Evolutionary conservation across 768 basidiomycete species (phyloP).

Genomic region (Phlebiopsis flavidoalba): DNA sequence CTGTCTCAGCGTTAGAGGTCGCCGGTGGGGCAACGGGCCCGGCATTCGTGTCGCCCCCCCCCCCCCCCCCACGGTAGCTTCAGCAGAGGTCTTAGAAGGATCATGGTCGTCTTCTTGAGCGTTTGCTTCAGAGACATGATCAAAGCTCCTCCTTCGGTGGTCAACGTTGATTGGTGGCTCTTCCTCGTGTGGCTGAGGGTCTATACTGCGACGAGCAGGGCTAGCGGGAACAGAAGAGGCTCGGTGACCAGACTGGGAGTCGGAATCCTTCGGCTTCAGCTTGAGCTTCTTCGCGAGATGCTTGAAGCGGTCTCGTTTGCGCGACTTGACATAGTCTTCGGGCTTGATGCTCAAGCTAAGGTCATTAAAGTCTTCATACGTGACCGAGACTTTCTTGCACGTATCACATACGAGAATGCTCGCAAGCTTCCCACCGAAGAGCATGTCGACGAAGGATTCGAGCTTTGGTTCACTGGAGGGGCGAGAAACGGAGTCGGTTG

Average conservation of each 20-base stretch:
- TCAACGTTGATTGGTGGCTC: constrained; percentile 32
- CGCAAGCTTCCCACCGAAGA: constrained; percentile 86
- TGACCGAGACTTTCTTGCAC: constrained; percentile 91
- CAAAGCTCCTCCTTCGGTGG: constrained; percentile 39
- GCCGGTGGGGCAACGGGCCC: neutral
- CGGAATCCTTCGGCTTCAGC: constrained; percentile 13
- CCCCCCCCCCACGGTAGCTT: constrained; percentile 6
- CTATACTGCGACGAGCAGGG: constrained; percentile 27
- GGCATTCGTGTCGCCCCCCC: constrained; percentile 5
- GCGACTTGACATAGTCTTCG: constrained; percentile 67
- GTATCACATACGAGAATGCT: constrained; percentile 91
- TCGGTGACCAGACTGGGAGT: constrained; percentile 23
- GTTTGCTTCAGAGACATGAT: constrained; percentile 21
- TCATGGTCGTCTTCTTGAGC: constrained; percentile 2
- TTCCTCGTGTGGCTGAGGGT: constrained; percentile 34
- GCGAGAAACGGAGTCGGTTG: constrained; percentile 4
- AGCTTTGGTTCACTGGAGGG: constrained; percentile 42
- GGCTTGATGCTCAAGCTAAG: constrained; percentile 86
- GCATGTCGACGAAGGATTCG: constrained; percentile 77
- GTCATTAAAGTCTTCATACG: constrained; percentile 92
- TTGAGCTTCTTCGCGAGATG: constrained; percentile 65
- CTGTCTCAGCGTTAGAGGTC: constrained; percentile 4
- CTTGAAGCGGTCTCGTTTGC: constrained; percentile 75
- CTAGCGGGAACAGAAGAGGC: constrained; percentile 56
- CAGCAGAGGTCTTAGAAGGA: constrained; percentile 1